Evolutionary conservation across 257 asterid genomes (phyloP).

Genomic region (Catharanthus roseus): DNA sequence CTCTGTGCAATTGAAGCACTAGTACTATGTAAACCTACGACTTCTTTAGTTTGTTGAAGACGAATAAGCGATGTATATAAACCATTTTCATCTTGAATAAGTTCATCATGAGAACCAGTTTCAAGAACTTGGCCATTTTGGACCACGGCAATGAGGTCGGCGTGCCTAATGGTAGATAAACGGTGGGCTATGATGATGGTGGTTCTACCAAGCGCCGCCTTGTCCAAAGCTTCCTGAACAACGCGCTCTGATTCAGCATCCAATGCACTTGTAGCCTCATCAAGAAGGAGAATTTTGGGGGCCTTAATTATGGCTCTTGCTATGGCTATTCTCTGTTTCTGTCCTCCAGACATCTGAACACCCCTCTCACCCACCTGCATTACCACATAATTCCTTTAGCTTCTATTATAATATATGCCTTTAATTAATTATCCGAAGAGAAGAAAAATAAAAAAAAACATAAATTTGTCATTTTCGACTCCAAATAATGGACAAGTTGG

Average conservation of each 20-base stretch:
- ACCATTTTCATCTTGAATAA: conserved; percentile 36
- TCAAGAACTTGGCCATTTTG: conserved; percentile 62
- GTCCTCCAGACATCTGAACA: conserved; percentile 94
- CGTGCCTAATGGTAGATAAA: conserved; percentile 80
- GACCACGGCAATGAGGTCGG: conserved; percentile 68
- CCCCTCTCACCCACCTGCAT: conserved; percentile 94
- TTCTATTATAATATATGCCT: too few relatives aligned
- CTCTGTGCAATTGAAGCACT: conserved; percentile 14
- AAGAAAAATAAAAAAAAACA: too few relatives aligned
- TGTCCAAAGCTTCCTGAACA: conserved; percentile 86
- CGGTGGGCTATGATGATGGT: conserved; percentile 86
- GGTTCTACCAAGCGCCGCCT: conserved; percentile 75
- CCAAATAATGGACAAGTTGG: too few relatives aligned
- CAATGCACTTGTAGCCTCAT: conserved; percentile 93
- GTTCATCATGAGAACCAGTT: conserved; percentile 63
- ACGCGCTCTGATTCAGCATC: conserved; percentile 81
- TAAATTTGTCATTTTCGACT: too few relatives aligned
- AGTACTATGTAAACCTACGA: background rate
- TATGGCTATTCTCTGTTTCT: conserved; percentile 89
- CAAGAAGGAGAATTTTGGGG: conserved; percentile 80
- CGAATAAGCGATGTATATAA: conserved; percentile 58
- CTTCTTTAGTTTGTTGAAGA: conserved; percentile 50
- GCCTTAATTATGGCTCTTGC: conserved; percentile 82
- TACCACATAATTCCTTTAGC: background rate
- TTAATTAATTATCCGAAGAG: too few relatives aligned